Base-by-base conservation (phyloP, 257 asterid species). In the Rauvolfia tetraphylla region DNA sequence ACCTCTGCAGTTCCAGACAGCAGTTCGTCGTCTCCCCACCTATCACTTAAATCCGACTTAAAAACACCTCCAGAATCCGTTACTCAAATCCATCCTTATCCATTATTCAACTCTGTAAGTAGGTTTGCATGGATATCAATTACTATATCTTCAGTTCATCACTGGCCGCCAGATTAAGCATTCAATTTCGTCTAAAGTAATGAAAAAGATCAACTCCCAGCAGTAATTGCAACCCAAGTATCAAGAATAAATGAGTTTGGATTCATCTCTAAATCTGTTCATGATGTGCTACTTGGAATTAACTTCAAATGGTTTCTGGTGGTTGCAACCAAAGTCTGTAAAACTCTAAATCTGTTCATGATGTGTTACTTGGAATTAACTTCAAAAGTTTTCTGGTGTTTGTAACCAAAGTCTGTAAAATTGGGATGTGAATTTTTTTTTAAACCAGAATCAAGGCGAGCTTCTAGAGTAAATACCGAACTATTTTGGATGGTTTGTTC, bases 401-500 rank as follows among this genome's bases (percentile, higher is more conserved):
- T 8, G 49, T 7, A 44, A 44, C 10, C 11, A 7, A 44, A 44
- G 49, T 44, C 11, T 44, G 14, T 8, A 44, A 44, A 44, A 44
- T 12, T 7, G 49, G 14, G 49, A 44, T 44, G 49, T 44, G 14
- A 44, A 44, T 44, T 44, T 44, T 22, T 49, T 15, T 15, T 15
- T n/a, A n/a, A n/a, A 13, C 22, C 54, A 49, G 54, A 49, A 49
- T 2, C 0, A 53, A 53, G 59, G 25, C 10, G 23, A 49, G 56
- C 23, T 49, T 18, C 9, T 18, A 53, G 25, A 53, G 27, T 53
- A 53, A 53, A 58, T 12, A 13, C 22, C 3, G 5, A 7, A 12
- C 7, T 1, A 11, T 11, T 58, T 27, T 42, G 31, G 79, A 75
- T 73, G 71, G 85, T 86, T 88, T 77, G 54, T 58, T 83, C 88